Base-by-base conservation (phyloP, 2,329 filamentous ascomycete species). In the Chalara sp. region DNA sequence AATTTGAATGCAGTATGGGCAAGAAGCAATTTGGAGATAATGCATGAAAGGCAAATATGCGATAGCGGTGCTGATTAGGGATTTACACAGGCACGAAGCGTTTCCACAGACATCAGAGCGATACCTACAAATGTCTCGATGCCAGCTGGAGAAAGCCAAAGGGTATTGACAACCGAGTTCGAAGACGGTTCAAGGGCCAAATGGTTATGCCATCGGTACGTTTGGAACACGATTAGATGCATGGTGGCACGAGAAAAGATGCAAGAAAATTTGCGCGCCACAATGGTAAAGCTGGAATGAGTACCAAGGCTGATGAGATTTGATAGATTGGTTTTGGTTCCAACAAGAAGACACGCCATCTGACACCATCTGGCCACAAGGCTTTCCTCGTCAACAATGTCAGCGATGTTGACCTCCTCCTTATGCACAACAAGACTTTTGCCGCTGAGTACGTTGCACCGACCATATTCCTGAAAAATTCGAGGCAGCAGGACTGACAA, bases 341-440 rank as follows among this genome's bases (percentile, higher is more conserved):
- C 78, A 97, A 97, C 89, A 95, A 89, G 84, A 97, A 97, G 85
- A 99, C 93, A 72, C 86, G 89, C 71, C 92, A 95, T 83, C 86
- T 97, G 86, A 95, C 90, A 82, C 93, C 93, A 72, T 96, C 90
- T 68, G 93, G 93, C 78, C 92, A 97, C 87, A 97, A 96, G 86
- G 89, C 92, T 63, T 99, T 99, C 87, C 84, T 97, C 71, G 93
- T 99, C 79, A 89, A 86, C 86, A 99, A 99, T 83, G 75, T 83
- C 75, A 83, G 86, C 73, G 93, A 99, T 67, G 86, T 99, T 70
- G 92, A 99, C 76, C 87, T 99, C 59, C 86, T 99, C 70, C 82
- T 99, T 68, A 99, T 99, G 93, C 93, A 99, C 87, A 97, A 97
- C 89, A 86, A 87, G 74, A 95, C 90, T 76, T 96, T 89, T 78